phyloP scores from a whole-genome alignment of 2,329 filamentous ascomycete genomes.

The Mycosphaerella sp. region DNA sequence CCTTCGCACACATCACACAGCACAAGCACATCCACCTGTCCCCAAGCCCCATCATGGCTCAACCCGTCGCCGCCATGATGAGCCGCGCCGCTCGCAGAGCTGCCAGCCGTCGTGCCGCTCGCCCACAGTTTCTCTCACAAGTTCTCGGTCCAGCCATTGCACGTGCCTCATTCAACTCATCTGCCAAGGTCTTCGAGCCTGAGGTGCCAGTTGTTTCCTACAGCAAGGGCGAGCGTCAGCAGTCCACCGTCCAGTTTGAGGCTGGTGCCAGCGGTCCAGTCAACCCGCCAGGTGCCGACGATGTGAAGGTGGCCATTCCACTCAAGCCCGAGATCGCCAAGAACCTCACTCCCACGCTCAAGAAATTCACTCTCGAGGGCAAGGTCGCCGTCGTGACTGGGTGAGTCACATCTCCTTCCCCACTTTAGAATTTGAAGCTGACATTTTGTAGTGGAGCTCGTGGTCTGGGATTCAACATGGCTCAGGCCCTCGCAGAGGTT shows the following conservation, averaged over 20 bases:
- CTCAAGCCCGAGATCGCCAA: constrained; percentile 39
- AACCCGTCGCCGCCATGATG: constrained; percentile 14
- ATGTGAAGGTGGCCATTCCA: constrained; percentile 28
- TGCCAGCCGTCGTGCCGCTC: constrained; percentile 14
- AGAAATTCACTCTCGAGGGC: constrained; percentile 59
- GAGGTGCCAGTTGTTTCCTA: constrained; percentile 32
- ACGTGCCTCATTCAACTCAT: constrained; percentile 25
- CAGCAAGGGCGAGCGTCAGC: constrained; percentile 28
- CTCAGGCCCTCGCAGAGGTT: constrained; percentile 67
- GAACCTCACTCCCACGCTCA: constrained; percentile 56
- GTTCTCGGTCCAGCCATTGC: constrained; percentile 13
- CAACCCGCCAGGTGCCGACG: constrained; percentile 30
- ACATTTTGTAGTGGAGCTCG: constrained; percentile 57
- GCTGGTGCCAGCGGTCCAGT: constrained; percentile 27
- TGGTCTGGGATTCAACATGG: constrained; percentile 73
- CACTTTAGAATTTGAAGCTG: constrained; percentile 19
- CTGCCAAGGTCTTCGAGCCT: constrained; percentile 23
- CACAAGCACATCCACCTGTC: neutral
- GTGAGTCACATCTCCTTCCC: constrained; percentile 38
- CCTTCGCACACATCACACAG: neutral
- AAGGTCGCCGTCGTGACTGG: constrained; percentile 64
- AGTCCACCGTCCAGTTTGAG: constrained; percentile 27
- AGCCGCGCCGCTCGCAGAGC: constrained; percentile 18
- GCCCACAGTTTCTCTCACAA: constrained; percentile 14
- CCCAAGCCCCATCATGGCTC: neutral